phyloP scores from a whole-genome alignment of 495 filamentous ascomycete genomes.

The Penicillium goetzii region DNA sequence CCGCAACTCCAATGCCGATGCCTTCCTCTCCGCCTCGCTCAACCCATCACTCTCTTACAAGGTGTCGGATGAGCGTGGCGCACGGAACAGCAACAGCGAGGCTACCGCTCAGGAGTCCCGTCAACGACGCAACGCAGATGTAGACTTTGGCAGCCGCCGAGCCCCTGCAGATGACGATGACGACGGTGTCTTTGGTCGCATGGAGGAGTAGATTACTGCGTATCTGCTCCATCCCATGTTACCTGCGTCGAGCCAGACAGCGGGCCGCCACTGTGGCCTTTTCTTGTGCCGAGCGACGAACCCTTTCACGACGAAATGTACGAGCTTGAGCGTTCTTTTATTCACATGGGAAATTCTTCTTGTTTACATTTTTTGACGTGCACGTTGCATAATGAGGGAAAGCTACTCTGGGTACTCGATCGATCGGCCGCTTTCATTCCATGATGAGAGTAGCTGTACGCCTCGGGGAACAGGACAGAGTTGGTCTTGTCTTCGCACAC shows the following conservation, averaged over 20 bases:
- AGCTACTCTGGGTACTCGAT: slow-evolving; percentile 5
- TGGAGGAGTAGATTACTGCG: slow-evolving; percentile 74
- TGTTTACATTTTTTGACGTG: slow-evolving; percentile 32
- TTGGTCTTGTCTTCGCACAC: slow-evolving; percentile 19
- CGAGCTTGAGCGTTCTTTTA: slow-evolving; percentile 46
- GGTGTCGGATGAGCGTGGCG: slow-evolving; percentile 52
- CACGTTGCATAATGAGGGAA: slow-evolving; percentile 30
- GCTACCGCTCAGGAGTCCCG: slow-evolving; percentile 49
- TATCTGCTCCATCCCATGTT: background rate
- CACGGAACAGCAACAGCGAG: slow-evolving; percentile 34
- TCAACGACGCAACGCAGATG: slow-evolving; percentile 67
- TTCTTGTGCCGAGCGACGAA: slow-evolving; percentile 19
- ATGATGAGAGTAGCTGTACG: background rate
- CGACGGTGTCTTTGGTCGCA: slow-evolving; percentile 91
- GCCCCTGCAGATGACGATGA: slow-evolving; percentile 85
- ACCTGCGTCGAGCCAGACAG: slow-evolving; percentile 8
- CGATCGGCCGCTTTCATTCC: slow-evolving; percentile 3
- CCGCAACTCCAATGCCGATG: slow-evolving; percentile 39
- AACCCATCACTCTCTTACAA: slow-evolving; percentile 55
- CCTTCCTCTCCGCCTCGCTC: slow-evolving; percentile 46
- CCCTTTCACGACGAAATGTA: slow-evolving; percentile 46
- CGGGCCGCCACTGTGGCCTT: slow-evolving; percentile 12
- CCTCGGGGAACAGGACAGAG: background rate
- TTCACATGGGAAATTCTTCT: slow-evolving; percentile 30
- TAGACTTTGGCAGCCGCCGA: slow-evolving; percentile 71